Evolutionary conservation across 805 yeast species (phyloP), one percentile per base, ranked within the genome.

Genomic region (Candida anglica): DNA sequence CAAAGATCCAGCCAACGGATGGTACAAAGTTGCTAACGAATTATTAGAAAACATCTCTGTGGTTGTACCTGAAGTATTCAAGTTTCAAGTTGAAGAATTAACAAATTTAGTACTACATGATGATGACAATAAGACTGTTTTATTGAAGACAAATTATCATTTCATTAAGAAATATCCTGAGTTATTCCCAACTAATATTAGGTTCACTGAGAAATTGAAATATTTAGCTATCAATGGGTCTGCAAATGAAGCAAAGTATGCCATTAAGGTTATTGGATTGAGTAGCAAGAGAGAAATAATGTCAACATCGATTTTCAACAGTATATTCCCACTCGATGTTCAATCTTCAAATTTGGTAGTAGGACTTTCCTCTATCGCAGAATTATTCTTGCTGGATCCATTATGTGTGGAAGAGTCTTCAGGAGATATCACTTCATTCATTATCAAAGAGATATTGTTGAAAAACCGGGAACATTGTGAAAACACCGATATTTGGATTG

Each of bases 371-470:
- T 59, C 77, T 0, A 53, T 86, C 28, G 70, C 85, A 0, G 86
- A 82, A 51, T 43, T 84, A 5, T 76, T 76, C 45, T 44, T 65
- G 5, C 54, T 66, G 5, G 70, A 68, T 28, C 77, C 81, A 1
- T 48, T 60, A 0, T 42, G 74, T 1, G 52, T 80, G 3, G 80
- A 77, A 32, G 69, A 66, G 2, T 63, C 71, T 20, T 71, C 82
- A 2, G 71, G 74, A 18, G 82, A 76, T 2, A 59, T 86, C 15
- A 80, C 85, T 2, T 53, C 77, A 4, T 60, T 71, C 17, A 53
- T 87, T 27, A 77, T 85, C 6, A 78, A 79, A 36, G 73, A 80
- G 10, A 64, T 86, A 2, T 63, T 87, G 13, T 58, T 84, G 19
- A 57, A 69, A 10, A 84, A 84, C 50, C 44, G 66, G 19, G 7